Conservation (phyloP, 345 rosid species). For the Cardamine occulta region DNA sequence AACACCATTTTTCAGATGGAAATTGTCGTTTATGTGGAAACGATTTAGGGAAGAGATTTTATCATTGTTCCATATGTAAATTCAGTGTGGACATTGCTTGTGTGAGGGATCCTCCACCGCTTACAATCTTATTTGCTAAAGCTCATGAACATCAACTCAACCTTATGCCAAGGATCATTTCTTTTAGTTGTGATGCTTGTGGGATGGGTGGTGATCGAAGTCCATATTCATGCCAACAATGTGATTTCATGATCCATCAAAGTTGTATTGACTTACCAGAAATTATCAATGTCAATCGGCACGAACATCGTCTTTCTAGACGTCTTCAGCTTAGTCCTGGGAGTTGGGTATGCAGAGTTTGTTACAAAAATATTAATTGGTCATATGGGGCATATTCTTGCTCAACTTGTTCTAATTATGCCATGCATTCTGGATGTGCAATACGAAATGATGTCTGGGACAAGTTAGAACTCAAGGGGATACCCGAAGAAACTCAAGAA, state of each 20-base stretch:
- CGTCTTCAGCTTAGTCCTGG: background rate
- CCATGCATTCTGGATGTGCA: background rate
- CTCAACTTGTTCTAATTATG: background rate
- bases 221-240: background rate
- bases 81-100: background rate
- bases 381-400: background rate
- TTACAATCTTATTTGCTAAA: background rate
- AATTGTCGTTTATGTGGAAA: background rate
- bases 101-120: background rate
- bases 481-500: background rate
- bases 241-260: background rate
- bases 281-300: background rate
- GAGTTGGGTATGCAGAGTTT: background rate
- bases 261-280: background rate
- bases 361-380: background rate
- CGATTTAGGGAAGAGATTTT: background rate
- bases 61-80: background rate
- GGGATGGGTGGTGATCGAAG: background rate
- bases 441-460: background rate
- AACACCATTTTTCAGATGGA: background rate
- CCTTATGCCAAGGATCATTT: background rate
- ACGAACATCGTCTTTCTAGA: background rate
- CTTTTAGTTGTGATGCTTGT: background rate
- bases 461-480: background rate
- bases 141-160: background rate